Evolutionary conservation across 2,329 filamentous ascomycete species (phyloP), one percentile per base, ranked within the genome.

Genomic region (Rutstroemia sp.): DNA sequence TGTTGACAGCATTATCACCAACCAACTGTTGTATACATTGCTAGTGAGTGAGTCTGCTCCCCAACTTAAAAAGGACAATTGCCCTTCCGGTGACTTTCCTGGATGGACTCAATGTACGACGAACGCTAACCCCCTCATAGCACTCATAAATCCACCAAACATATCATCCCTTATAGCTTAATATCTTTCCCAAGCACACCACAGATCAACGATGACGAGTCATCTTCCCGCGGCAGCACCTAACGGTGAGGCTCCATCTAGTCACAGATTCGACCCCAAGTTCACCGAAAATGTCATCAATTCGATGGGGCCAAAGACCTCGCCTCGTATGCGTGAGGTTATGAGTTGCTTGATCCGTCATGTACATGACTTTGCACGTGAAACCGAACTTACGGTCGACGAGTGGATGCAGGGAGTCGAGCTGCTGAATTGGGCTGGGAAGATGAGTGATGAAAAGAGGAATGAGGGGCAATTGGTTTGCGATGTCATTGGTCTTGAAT

Each of bases 381-480:
- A 83, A 65, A 76, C 78, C 50, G 76, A 82, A 59, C 68, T 83
- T 42, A 83, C 80, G 0, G 72, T 81, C 4, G 80, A 81, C 45
- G 80, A 83, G 63, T 83, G 78, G 77, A 78, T 80, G 74, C 71
- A 72, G 1, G 80, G 74, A 30, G 76, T 83, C 17, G 36, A 81
- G 36, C 63, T 82, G 64, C 72, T 86, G 65, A 86, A 86, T 65
- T 78, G 77, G 73, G 79, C 80, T 0, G 83, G 83, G 19, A 75
- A 78, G 63, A 85, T 85, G 81, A 83, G 79, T 59, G 74, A 80
- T 61, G 75, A 80, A 46, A 78, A 77, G 66, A 76, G 83, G 54
- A 86, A 86, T 57, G 83, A 86, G 71, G 80, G 80, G 21, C 82
- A 85, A 69, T 75, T 81, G 57, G 73, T 86, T 54, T 84, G 76